Evolutionary conservation across 164 flowering plant genomes (phyloP), one percentile per base, ranked within the genome.

Genomic region (Sextonia rubra): DNA sequence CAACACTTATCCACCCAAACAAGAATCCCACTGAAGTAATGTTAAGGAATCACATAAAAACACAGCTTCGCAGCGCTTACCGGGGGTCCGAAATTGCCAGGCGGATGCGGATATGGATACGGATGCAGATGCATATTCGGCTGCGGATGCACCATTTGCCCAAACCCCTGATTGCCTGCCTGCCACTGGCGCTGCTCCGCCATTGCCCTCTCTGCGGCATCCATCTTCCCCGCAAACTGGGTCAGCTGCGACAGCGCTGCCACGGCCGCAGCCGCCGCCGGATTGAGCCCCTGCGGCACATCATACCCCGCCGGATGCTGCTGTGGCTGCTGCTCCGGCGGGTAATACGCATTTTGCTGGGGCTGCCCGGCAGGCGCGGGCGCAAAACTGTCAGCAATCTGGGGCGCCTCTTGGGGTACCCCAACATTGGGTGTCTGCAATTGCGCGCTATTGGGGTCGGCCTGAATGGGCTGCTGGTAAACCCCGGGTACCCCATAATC

Each of bases 211-310:
- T 82, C 83, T 14, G 83, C 83, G 0, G 81, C 84, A 17, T 74
- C 83, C 84, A 82, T 80, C 1, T 60, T 76, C 44, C 83, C 83
- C 1, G 82, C 84, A 74, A 71, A 82, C 56, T 84, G 86, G 18
- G 81, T 74, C 78, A 82, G 68, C 71, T 84, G 82, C 18, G 83
- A 77, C 69, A 82, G 80, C 8, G 85, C 86, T 3, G 82, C 79
- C 24, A 80, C 82, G 1, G 86, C 85, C 1, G 85, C 85, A 0
- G 86, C 86, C 0, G 84, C 86, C 3, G 84, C 84, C 8, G 84
- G 79, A 68, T 84, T 80, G 56, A 83, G 73, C 74, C 83, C 86
- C 12, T 69, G 52, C 3, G 52, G 66, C 12, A 73, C 68, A 24
- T 58, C 61, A 14, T 64, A 52, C 12, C 65, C 47, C 67, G 72